Base-by-base conservation (phyloP, 2,329 filamentous ascomycete genomes). In the Celoporthe dispersa region DNA sequence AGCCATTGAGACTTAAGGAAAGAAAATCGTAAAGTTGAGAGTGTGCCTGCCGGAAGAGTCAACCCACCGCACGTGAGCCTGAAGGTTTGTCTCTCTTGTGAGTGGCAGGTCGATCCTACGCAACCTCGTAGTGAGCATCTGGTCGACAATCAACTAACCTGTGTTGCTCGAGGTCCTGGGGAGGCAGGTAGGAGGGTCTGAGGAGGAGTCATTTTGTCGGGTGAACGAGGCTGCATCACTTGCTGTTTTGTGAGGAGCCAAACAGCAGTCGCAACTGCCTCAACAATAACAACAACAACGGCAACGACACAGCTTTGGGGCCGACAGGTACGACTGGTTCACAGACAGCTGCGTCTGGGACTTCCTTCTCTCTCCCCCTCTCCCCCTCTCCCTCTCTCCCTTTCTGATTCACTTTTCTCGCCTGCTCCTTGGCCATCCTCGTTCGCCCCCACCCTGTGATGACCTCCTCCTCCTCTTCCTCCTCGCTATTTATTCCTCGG, bases 121-220 rank as follows among this genome's bases (percentile, higher is more conserved):
- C 53, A 57, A 57, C 53, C 53, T 57, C 53, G 25, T 57, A 48
- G 8, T 48, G n/a, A 57, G 53, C 53, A 57, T 57, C 14, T 19
- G 14, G 25, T 57, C 28, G 28, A 57, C 28, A 16, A 31, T 31
- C 2, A 31, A 3, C 25, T 19, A 19, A 19, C 53, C 53, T 57
- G 25, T 57, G 25, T 57, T 31, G 25, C 25, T 57, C 53, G 25
- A 57, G 28, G 53, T 16, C 11, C 25, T 19, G 25, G 25, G 28
- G 25, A 33, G 53, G 53, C 53, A 57, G 53, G 53, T 48, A 48
- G 6, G 22, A 7, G 44, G 44, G 44, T 48, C 28, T 33, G 25
- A 8, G 53, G 53, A 19, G 25, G 25, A 57, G 53, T 16, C 25
- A 19, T 19, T 25, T 19, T 31, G 53, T 19, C 14, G 14, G 25